phyloP scores from a whole-genome alignment of 139 green algal species.

The Chlorella sp. region DNA sequence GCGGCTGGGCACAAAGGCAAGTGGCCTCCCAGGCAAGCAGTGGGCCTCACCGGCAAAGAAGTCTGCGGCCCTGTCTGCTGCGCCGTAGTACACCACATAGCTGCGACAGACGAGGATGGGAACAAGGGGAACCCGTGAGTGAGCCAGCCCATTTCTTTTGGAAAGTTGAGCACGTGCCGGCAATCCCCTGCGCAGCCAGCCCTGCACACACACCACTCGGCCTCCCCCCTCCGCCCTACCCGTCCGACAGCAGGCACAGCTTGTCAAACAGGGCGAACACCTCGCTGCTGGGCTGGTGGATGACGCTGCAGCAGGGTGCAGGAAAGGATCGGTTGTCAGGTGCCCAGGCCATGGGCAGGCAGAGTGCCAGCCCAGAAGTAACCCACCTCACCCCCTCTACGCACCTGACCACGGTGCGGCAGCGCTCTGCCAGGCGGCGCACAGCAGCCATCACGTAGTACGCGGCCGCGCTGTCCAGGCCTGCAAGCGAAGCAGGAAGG shows the following conservation, averaged over 20 bases:
- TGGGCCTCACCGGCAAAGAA: slow-evolving; percentile 54
- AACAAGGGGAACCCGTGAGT: no score
- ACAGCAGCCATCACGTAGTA: slow-evolving; percentile 60
- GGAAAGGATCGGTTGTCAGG: not conserved
- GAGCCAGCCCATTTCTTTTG: no score
- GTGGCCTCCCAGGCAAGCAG: no score
- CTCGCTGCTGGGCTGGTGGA: slow-evolving; percentile 72
- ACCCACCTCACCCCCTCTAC: not conserved
- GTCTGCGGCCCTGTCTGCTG: slow-evolving; percentile 38
- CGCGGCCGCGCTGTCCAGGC: slow-evolving; percentile 71
- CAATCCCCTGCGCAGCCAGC: no score
- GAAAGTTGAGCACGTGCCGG: no score
- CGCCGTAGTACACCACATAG: slow-evolving; percentile 66
- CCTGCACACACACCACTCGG: no score
- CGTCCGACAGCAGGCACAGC: slow-evolving; percentile 56
- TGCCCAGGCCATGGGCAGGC: no score
- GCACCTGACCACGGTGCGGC: slow-evolving; percentile 51
- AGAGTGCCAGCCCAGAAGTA: no score
- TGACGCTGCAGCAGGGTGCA: slow-evolving; percentile 34
- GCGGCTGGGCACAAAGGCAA: no score
- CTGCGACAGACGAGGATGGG: no score
- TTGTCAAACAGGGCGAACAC: slow-evolving; percentile 65
- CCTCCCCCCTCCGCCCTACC: no score
- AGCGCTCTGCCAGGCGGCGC: slow-evolving; percentile 45
- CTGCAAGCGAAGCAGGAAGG: no score